Evolutionary conservation across 345 rosid genomes (phyloP), one percentile per base, ranked within the genome.

Genomic region (Aegle marmelos): DNA sequence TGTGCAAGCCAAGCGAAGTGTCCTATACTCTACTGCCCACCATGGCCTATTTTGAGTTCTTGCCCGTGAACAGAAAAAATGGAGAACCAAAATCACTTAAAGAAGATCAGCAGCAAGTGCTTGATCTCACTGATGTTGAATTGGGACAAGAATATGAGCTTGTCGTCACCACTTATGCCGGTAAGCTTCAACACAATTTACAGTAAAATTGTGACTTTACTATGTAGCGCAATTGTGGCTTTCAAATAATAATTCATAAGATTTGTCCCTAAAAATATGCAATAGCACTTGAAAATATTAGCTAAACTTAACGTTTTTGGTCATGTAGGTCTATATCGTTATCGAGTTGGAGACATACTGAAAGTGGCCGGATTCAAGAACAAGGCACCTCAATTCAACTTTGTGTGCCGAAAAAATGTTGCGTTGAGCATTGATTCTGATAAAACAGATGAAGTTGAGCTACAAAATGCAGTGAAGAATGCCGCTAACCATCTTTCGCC

Each of bases 31-130:
- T 88, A 37, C 74, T 88, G 50, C 91, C 91, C 56, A 88, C 84
- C 74, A 86, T 88, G 91, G 91, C 91, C 74, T 88, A 86, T 72
- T 88, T 88, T 36, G 91, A 88, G 82, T 89, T 89, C 87, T 75
- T 89, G 75, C 88, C 91, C 0, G 83, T 82, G 24, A 81, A 81
- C 65, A 76, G 86, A 34, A 85, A 78, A 37, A 76, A 76, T 57
- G 89, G 80, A 9, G 60, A 37, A 59, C 48, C 80, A 9, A 37
- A 31, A 4, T 74, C 59, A 7, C 54, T 58, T 61, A 78, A 79
- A n/a, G 65, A 79, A 16, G 7, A 17, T 57, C 65, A 73, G 19
- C 57, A 72, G 50, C 72, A 87, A 63, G 33, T 83, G 69, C 86
- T 87, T 72, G 91, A 87, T 75, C 90, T 89, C 54, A 90, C 81